Evolutionary conservation across 208 protist species (phyloP).

Genomic region (Leishmania aethiopica): DNA sequence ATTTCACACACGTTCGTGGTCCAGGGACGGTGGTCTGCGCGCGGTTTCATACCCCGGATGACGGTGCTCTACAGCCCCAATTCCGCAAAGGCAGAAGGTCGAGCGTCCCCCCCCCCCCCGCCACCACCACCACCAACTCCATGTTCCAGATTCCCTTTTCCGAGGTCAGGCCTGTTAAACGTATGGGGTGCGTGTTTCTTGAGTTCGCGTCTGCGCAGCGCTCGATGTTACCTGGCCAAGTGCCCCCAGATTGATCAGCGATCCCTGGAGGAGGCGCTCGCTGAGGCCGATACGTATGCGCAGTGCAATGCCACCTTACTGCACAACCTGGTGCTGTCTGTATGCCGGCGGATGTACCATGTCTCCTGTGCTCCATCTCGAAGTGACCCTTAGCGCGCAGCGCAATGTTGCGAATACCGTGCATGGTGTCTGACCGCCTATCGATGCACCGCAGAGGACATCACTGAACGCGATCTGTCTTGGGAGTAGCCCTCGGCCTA

Average conservation of each 20-base stretch:
- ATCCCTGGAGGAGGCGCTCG: slow-evolving; percentile 31
- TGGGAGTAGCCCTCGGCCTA: neutral
- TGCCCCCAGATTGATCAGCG: slow-evolving; percentile 33
- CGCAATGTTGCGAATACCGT: slow-evolving; percentile 17
- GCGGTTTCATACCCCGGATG: slow-evolving; percentile 56
- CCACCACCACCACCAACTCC: neutral
- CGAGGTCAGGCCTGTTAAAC: slow-evolving; percentile 23
- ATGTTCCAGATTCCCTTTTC: slow-evolving; percentile 45
- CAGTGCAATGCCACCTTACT: slow-evolving; percentile 30
- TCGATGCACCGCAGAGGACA: neutral
- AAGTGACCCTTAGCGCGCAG: slow-evolving; percentile 4
- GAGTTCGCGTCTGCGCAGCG: slow-evolving; percentile 47
- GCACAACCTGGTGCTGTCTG: slow-evolving; percentile 33
- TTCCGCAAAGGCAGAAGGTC: slow-evolving; percentile 35
- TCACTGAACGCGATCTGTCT: neutral
- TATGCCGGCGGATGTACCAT: slow-evolving; percentile 21
- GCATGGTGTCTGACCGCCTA: slow-evolving; percentile 14
- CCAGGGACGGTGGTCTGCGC: slow-evolving; percentile 36
- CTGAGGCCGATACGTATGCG: slow-evolving; percentile 28
- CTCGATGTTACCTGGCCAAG: slow-evolving; percentile 15
- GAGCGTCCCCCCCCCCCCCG: slow-evolving; percentile 19
- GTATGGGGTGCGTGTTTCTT: slow-evolving; percentile 41
- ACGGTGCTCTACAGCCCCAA: slow-evolving; percentile 30
- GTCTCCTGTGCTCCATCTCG: slow-evolving; percentile 14
- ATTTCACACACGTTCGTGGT: slow-evolving; percentile 42